Percentiles rank a stretch among this genome's conserved stretches.
Evolutionary conservation across 2,329 filamentous ascomycete genomes (phyloP).

Genomic region (Fusarium sp.): DNA sequence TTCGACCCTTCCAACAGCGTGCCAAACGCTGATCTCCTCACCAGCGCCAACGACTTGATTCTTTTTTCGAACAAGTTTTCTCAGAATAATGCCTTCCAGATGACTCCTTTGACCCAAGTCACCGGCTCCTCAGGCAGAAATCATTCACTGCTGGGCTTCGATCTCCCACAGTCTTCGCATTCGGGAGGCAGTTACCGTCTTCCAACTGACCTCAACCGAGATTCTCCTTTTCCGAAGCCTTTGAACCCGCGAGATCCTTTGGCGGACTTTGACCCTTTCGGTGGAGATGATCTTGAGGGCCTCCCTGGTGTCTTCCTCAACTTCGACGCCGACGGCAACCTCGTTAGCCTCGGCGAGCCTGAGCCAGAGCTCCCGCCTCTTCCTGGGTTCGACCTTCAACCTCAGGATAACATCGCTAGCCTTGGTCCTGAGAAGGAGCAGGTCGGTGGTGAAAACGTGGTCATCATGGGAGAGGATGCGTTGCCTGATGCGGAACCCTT

Average conservation of each 20-base stretch:
- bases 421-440: constrained; percentile 8
- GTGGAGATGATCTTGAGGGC: constrained; percentile 54
- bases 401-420: constrained; percentile 23
- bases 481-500: constrained; percentile 55
- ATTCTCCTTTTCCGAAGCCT: constrained; percentile 45
- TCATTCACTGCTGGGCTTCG: constrained; percentile 46
- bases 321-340: constrained; percentile 65
- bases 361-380: constrained; percentile 58
- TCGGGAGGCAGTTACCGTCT: constrained; percentile 49
- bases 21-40: constrained; percentile 52
- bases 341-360: constrained; percentile 55
- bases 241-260: constrained; percentile 33
- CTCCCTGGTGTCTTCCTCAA: constrained; percentile 58
- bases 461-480: constrained; percentile 53
- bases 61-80: constrained; percentile 51
- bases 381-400: constrained; percentile 35
- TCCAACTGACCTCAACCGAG: constrained; percentile 50
- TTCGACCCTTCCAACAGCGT: constrained; percentile 63
- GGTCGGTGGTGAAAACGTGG: constrained; percentile 48
- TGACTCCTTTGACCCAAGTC: constrained; percentile 56
- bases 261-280: constrained; percentile 49
- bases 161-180: constrained; percentile 51
- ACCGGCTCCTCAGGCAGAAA: constrained; percentile 47
- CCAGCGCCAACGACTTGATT: constrained; percentile 49
- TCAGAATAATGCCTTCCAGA: constrained; percentile 56